Base-by-base conservation (phyloP, 495 filamentous ascomycete genomes). In the Pseudevernia furfuracea region DNA sequence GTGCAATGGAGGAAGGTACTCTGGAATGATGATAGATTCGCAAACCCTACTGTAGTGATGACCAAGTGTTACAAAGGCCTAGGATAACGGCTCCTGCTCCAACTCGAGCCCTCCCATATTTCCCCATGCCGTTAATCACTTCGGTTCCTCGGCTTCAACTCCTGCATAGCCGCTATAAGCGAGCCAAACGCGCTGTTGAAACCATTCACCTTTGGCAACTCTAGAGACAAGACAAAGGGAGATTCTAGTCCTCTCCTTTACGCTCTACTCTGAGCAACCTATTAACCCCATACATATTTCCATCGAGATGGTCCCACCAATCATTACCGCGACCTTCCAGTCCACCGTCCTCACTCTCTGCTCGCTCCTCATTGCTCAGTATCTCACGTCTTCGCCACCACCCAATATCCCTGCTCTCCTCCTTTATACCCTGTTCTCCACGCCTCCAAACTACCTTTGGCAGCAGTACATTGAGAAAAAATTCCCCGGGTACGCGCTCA, bases 391-490 rank as follows among this genome's bases (percentile, higher is more conserved):
- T 32, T 61, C 71, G 63, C 71, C 68, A 52, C 74, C 79, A 37
- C 77, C 78, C 44, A 71, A 69, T 32, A 74, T 96, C 58, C 74
- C 92, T 68, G 89, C 92, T 72, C 97, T 96, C 75, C 72, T 89
- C 62, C 71, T 90, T 58, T 97, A 87, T 77, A 80, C 86, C 58
- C 72, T 90, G 36, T 67, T 97, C 59, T 88, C 82, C 70, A 86
- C 87, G 21, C 93, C 94, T 6, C 87, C 89, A 28, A 97, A 97
- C 76, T 89, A 91, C 74, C 76, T 89, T 69, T 98, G 92, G 92
- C 91, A 90, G 73, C 78, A 75, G 66, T 81, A 71, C 67, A 76
- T 88, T 55, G 85, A 88, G 70, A 66, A 73, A 34, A 69, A 66
- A 0, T 86, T 81, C 66, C 84, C 85, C 8, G 81, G 79, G 15